Percentiles rank a stretch among this genome's conserved stretches.
These are phyloP conservation scores for Trametes gibbosa DNA, from an alignment of 768 basidiomycete genomes.

Conservation along the genomic window DNA sequence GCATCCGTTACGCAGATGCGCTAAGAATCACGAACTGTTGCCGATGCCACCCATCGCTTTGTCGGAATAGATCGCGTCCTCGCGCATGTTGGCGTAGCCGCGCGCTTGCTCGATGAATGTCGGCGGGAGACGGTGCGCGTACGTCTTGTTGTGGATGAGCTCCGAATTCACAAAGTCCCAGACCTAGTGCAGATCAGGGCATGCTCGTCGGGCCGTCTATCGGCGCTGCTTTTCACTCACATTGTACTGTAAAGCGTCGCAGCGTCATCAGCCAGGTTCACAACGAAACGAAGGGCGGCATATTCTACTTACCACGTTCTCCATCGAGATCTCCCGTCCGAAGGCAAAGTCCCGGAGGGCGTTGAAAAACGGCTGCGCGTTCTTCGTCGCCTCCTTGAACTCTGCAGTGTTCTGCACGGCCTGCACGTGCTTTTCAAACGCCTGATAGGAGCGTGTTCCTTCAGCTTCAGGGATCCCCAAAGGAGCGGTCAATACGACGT, in stretches of 20 bases:
- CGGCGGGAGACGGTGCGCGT: slow-evolving; percentile 77
- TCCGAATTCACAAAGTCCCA: slow-evolving; percentile 77
- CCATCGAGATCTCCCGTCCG: slow-evolving; percentile 61
- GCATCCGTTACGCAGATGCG: slow-evolving; percentile 3
- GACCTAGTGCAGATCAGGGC: slow-evolving; percentile 41
- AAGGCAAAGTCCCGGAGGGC: slow-evolving; percentile 68
- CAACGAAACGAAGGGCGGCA: not conserved
- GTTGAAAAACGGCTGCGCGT: slow-evolving; percentile 64
- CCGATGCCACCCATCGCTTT: slow-evolving; percentile 62
- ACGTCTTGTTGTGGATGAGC: slow-evolving; percentile 79
- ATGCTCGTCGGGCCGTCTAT: not conserved
- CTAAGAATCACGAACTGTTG: slow-evolving; percentile 58
- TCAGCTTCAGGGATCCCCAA: too few species aligned
- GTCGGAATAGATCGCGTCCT: slow-evolving; percentile 70
- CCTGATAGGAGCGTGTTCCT: too few species aligned
- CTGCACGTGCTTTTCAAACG: slow-evolving; percentile 63
- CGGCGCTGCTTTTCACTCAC: slow-evolving; percentile 44
- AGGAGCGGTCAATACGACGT: too few species aligned
- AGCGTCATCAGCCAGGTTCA: not conserved
- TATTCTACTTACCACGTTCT: slow-evolving; percentile 57
- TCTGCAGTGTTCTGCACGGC: slow-evolving; percentile 58
- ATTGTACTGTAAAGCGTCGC: slow-evolving; percentile 55
- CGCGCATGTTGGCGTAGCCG: slow-evolving; percentile 76
- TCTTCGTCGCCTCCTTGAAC: slow-evolving; percentile 60
- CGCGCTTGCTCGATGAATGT: slow-evolving; percentile 72